Percentiles rank a stretch among this genome's conserved stretches.
Evolutionary conservation across 768 basidiomycete genomes (phyloP).

Genomic region (Rickenella mellea): DNA sequence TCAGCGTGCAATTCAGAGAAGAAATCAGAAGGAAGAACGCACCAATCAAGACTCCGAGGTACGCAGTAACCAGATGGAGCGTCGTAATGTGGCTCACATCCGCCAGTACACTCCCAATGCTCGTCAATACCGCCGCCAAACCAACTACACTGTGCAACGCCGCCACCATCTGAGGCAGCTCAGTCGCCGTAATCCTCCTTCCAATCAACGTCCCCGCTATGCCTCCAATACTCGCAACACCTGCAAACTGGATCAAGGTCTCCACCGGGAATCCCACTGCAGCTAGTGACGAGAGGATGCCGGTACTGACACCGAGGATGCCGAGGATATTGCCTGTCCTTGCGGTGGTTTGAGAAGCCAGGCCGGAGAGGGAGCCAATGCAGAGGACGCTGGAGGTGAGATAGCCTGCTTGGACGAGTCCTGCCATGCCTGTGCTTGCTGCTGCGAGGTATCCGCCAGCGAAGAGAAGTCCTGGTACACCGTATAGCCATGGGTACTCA

Average conservation of each 20-base stretch:
- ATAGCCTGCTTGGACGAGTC: conserved; percentile 84
- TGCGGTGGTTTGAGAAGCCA: conserved; percentile 73
- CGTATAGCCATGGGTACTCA: conserved; percentile 80
- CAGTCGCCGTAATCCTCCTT: conserved; percentile 76
- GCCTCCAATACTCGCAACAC: conserved; percentile 67
- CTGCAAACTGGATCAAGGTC: conserved; percentile 70
- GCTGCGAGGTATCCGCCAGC: conserved; percentile 76
- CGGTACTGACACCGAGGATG: conserved; percentile 74
- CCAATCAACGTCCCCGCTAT: conserved; percentile 65
- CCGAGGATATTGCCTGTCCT: conserved; percentile 86
- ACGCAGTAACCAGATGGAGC: conserved; percentile 76
- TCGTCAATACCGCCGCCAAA: conserved; percentile 81
- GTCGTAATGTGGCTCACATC: conserved; percentile 59
- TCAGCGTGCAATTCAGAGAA: neutral
- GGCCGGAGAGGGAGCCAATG: conserved; percentile 74
- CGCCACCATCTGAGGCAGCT: conserved; percentile 77
- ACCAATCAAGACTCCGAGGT: conserved; percentile 80
- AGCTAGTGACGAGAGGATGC: conserved; percentile 69
- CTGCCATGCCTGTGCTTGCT: conserved; percentile 76
- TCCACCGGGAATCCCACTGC: conserved; percentile 78
- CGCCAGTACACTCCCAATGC: conserved; percentile 70
- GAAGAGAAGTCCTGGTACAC: conserved; percentile 71
- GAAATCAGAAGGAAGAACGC: conserved; percentile 4
- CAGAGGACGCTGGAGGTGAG: conserved; percentile 79
- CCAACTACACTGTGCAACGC: conserved; percentile 86